Base-by-base conservation (phyloP, 2,329 filamentous ascomycete species). In the Cytospora chrysosperma region DNA sequence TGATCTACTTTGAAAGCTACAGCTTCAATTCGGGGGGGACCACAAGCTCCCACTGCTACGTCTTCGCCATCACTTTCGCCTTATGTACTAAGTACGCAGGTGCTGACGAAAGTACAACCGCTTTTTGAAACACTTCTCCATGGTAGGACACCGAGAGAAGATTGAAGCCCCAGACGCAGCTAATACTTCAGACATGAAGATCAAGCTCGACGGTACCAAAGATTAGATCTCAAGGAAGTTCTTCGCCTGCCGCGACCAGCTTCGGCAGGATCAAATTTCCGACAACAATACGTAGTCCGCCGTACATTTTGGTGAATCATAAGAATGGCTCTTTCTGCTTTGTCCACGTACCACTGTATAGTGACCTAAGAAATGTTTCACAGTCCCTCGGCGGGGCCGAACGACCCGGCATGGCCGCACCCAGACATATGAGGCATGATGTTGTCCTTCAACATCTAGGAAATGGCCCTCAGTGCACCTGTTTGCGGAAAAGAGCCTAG, bases 31-130 rank as follows among this genome's bases (percentile, higher is more conserved):
- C 24, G 40, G 54, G 54, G 54, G 43, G 21, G 19, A 40, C 4
- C 43, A 56, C 34, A 21, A 56, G 24, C 2, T 1, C 24, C 7
- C 10, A 19, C 34, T 40, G 32, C 24, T 34, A 19, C 54, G n/a
- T n/a, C 54, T 6, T 43, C 54, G 34, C 19, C 54, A 56, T 34
- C 43, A 56, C 27, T 56, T 56, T 26, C 54, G 54, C 13, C 37
- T 15, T 1, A 43, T 56, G 32, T 12, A n/a, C 21, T 56, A 26
- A n/a, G n/a, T 56, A 56, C 19, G 54, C 34, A 27, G 6, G 54
- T 19, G 34, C 34, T 43, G 54, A 56, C n/a, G 43, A 9, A 12
- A 43, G 24, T 43, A 32, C 3, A 7, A 19, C 21, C 54, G 24
- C 21, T 34, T 9, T 17, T 10, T 43, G 4, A n/a, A 19, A 21